These are phyloP conservation scores for Microdochium paspali DNA, from an alignment of 2,329 filamentous ascomycete genomes.

Conservation along the genomic window DNA sequence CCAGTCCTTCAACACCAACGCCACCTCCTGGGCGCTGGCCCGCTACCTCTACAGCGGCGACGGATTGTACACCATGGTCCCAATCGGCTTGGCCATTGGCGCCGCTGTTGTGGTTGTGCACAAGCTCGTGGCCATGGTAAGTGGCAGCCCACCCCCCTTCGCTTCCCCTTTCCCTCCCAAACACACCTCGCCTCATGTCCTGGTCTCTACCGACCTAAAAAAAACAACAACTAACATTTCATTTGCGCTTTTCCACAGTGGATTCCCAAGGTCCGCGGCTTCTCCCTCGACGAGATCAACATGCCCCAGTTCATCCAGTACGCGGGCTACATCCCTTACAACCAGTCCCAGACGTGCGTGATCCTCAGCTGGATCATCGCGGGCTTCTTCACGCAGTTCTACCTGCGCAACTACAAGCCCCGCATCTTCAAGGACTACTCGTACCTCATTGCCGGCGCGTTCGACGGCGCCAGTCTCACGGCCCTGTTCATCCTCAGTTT, in stretches of 20 bases:
- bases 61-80: slow-evolving; percentile 34
- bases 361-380: slow-evolving; percentile 32
- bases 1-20: slow-evolving; percentile 38
- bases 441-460: slow-evolving; percentile 42
- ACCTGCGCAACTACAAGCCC: slow-evolving; percentile 41
- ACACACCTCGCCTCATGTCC: background rate
- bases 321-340: slow-evolving; percentile 44
- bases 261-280: slow-evolving; percentile 33
- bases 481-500: slow-evolving; percentile 44
- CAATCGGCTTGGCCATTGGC: slow-evolving; percentile 39
- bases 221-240: background rate
- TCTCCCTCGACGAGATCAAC: slow-evolving; percentile 35
- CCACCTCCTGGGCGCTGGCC: slow-evolving; percentile 39
- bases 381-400: slow-evolving; percentile 41
- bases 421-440: slow-evolving; percentile 43
- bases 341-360: slow-evolving; percentile 44
- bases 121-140: slow-evolving; percentile 29
- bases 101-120: slow-evolving; percentile 32
- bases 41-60: slow-evolving; percentile 40
- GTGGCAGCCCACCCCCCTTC: slow-evolving; percentile 8
- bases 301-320: slow-evolving; percentile 44
- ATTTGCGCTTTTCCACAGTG: slow-evolving; percentile 26
- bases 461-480: slow-evolving; percentile 38
- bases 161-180: background rate
- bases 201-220: background rate